Percentiles rank a stretch among this genome's conserved stretches.
These are phyloP conservation scores for Lyophyllum shimeji DNA, from an alignment of 768 basidiomycete genomes.

Conservation along the genomic window DNA sequence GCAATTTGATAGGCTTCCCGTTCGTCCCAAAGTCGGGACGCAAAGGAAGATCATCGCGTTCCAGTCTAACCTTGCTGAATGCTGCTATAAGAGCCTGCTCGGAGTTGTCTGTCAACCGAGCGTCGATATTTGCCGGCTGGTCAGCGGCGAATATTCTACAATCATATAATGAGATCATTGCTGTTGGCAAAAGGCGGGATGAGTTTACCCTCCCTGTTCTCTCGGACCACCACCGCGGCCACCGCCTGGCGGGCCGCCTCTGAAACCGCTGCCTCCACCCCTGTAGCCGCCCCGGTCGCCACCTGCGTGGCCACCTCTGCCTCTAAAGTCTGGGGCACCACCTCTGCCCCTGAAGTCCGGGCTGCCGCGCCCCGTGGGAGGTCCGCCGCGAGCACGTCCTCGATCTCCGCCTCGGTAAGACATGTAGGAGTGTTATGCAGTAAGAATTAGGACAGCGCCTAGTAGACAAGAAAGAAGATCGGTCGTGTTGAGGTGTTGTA, in stretches of 20 bases:
- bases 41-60: constrained; percentile 47
- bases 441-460: neutral
- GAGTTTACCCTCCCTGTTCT: constrained; percentile 37
- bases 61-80: constrained; percentile 31
- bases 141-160: constrained; percentile 42
- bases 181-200: neutral
- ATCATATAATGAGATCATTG: constrained; percentile 4
- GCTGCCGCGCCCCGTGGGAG: constrained; percentile 29
- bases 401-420: constrained; percentile 28
- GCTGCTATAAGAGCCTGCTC: constrained; percentile 41
- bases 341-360: constrained; percentile 20
- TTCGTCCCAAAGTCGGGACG: constrained; percentile 57
- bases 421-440: constrained; percentile 19
- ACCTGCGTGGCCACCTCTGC: constrained; percentile 11
- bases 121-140: constrained; percentile 38
- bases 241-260: constrained; percentile 18
- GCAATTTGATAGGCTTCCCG: constrained; percentile 48
- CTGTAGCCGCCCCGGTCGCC: constrained; percentile 27
- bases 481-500: constrained; percentile 2
- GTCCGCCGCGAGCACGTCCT: constrained; percentile 36
- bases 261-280: constrained; percentile 14
- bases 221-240: constrained; percentile 28
- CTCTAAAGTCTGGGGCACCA: too few species aligned
- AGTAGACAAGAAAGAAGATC: neutral
- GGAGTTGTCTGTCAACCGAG: constrained; percentile 39